Percentiles rank a stretch among this genome's conserved stretches.
These are phyloP conservation scores for Penicillium antarcticum DNA, from an alignment of 495 filamentous ascomycete genomes.

Conservation along the genomic window DNA sequence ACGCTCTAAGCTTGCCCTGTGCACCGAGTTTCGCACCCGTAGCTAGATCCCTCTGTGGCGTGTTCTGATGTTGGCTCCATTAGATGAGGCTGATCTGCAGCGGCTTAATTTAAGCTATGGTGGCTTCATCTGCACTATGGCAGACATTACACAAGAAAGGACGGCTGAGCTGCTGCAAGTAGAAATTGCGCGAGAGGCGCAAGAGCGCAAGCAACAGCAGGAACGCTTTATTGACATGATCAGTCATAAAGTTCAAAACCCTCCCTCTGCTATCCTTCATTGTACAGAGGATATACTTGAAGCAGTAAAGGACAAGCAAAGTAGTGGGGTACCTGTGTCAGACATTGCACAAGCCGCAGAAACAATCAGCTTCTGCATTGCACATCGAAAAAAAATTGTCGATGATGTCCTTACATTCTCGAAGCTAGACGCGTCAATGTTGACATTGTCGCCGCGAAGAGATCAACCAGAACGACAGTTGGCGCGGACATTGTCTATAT, in stretches of 20 bases:
- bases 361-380: constrained; percentile 70
- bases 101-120: constrained; percentile 6
- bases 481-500: constrained; percentile 66
- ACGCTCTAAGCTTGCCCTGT: constrained; percentile 1
- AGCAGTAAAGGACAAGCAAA: constrained; percentile 8
- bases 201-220: constrained; percentile 64
- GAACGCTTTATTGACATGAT: constrained; percentile 90
- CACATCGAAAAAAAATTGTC: constrained; percentile 77
- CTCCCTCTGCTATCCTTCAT: constrained; percentile 75
- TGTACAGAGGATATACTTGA: constrained; percentile 72
- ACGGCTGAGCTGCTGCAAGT: constrained; percentile 48
- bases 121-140: constrained; percentile 22
- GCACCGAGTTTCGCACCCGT: constrained; percentile 19
- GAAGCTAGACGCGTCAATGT: constrained; percentile 77
- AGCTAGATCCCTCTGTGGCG: constrained; percentile 12
- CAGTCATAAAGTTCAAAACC: constrained; percentile 85
- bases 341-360: constrained; percentile 63
- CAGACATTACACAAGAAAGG: constrained; percentile 47
- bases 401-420: constrained; percentile 76
- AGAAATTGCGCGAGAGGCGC: constrained; percentile 60
- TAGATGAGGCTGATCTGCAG: constrained; percentile 5
- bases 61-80: constrained; percentile 12
- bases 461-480: constrained; percentile 66
- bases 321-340: constrained; percentile 2
- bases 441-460: constrained; percentile 66